Conservation (phyloP, 2,329 filamentous ascomycete species). For the Diaporthe vexans region DNA sequence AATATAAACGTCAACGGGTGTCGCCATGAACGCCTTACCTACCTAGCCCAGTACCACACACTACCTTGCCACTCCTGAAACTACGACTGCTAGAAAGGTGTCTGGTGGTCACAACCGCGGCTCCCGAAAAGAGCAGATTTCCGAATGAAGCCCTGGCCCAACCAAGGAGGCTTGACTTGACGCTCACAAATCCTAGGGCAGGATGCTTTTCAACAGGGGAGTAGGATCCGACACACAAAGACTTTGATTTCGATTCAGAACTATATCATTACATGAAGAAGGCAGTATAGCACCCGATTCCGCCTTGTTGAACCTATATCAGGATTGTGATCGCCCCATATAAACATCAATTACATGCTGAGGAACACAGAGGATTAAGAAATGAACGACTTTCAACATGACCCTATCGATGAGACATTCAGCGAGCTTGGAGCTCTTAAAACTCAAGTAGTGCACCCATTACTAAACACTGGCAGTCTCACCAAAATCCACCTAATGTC, state of each 20-base stretch:
- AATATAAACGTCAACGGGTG: background rate
- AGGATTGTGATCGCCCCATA: background rate
- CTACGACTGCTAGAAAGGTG: background rate
- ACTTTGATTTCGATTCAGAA: background rate
- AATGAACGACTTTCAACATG: background rate
- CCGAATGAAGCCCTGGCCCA: background rate
- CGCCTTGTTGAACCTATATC: background rate
- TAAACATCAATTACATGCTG: background rate
- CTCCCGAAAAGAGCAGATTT: background rate
- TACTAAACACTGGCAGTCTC: background rate
- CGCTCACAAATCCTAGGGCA: background rate
- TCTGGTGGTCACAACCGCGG: background rate
- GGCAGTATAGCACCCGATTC: background rate
- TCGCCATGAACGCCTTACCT: background rate
- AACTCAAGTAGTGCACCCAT: background rate
- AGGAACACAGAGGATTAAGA: background rate
- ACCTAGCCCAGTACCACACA: background rate
- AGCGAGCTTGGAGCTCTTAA: background rate
- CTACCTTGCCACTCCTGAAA: background rate
- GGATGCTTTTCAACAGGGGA: background rate
- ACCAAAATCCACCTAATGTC: background rate
- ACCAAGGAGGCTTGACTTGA: background rate
- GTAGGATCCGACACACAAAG: background rate
- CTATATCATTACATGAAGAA: background rate
- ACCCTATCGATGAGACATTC: background rate